Evolutionary conservation across 2,329 filamentous ascomycete genomes (phyloP), one percentile per base, ranked within the genome.

Genomic region (Nigrograna mackinnonii): DNA sequence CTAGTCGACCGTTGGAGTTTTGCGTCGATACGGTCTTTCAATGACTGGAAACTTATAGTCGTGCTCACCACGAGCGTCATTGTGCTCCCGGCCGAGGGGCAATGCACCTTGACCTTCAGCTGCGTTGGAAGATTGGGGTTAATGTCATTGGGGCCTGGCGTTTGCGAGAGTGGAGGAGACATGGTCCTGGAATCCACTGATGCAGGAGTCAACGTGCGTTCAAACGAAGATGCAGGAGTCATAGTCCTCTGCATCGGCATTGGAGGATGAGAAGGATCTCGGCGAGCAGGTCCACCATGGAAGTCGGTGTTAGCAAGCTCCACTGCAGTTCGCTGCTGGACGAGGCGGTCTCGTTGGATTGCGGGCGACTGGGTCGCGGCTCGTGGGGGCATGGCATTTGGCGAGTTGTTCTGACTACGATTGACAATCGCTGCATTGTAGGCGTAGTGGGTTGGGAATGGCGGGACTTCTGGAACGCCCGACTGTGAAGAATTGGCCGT

Each of bases 51-150:
- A 30, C 89, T 87, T 58, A 97, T 97, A 65, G 95, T 96, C 70
- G 90, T 95, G 22, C 90, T 88, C 31, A 96, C 95, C 9, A 99
- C 92, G n/a, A 99, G 79, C 1, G 92, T 96, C 45, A 96, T 87
- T 55, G 95, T 95, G 62, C 91, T 94, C 35, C 87, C 87, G 34
- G 94, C 89, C 3, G 72, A 67, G 3, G 72, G 71, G 63, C 89
- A 95, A 62, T 92, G 92, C 43, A 99, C 91, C 66, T 95, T 95
- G 37, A 96, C 91, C 72, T 96, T 97, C 38, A 99, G 79, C 62
- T 97, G 94, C 6, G 88, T 91, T 62, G 67, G 78, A 62, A 78
- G 77, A 43, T 50, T 58, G 4, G 55, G 49, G 14, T 58, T 26
- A 41, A 39, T 50, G 57, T 74, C 54, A 30, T 43, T 49, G 17